These are phyloP conservation scores for Flaveria linearis DNA, from an alignment of 129 eudicot species.

Conservation along the genomic window DNA sequence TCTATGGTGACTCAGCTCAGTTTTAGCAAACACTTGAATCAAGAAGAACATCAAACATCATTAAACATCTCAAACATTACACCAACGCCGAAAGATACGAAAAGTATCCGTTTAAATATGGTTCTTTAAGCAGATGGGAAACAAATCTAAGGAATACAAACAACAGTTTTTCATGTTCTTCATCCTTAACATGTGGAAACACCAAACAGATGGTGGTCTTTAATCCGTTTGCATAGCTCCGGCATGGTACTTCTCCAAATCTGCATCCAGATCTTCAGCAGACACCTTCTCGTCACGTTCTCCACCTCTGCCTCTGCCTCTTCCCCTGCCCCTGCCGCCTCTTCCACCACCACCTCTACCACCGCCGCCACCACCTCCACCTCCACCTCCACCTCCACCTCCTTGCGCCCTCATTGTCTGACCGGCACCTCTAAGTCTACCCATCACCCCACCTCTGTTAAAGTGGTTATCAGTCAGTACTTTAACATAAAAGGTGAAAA, in stretches of 20 bases:
- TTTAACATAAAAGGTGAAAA: not conserved
- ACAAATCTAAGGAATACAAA: constrained; percentile 27
- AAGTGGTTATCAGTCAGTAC: not conserved
- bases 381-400: constrained; percentile 17
- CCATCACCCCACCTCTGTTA: constrained; percentile 49
- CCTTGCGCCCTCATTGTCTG: constrained; percentile 38
- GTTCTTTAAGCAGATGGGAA: constrained; percentile 3
- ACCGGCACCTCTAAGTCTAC: constrained; percentile 44
- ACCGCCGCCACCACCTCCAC: constrained; percentile 23
- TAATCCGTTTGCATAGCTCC: constrained; percentile 49
- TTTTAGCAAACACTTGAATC: constrained; percentile 3
- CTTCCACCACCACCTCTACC: constrained; percentile 18
- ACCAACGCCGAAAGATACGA: not conserved
- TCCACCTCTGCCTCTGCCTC: constrained; percentile 40
- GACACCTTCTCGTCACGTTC: constrained; percentile 40
- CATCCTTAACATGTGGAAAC: not conserved
- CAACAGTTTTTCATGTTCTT: constrained; percentile 12
- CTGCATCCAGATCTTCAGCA: constrained; percentile 63
- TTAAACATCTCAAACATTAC: constrained; percentile 32
- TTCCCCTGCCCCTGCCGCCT: constrained; percentile 37
- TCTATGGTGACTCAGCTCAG: not conserved
- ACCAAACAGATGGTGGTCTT: constrained; percentile 8
- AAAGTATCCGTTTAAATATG: constrained; percentile 4
- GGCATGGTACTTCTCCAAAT: constrained; percentile 62
- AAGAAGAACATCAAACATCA: constrained; percentile 24